Conservation (phyloP, 805 yeast species). For the Saturnispora galanensis region DNA sequence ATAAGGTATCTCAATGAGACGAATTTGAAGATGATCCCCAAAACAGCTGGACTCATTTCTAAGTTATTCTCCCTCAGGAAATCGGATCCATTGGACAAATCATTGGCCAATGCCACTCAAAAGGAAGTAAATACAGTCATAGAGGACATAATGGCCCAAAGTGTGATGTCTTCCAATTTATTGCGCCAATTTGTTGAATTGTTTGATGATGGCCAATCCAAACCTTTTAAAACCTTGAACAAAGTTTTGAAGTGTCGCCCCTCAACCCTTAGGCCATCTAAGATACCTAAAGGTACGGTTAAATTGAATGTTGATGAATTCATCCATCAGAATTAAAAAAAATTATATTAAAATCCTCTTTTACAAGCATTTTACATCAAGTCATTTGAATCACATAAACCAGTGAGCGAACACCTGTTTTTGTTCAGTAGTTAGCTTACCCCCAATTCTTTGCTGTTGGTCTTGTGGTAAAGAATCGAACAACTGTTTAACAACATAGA, state of each 20-base stretch:
- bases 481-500: conserved; percentile 51
- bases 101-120: conserved; percentile 1
- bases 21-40: conserved; percentile 18
- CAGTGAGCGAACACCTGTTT: conserved; percentile 38
- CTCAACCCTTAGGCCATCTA: conserved; percentile 27
- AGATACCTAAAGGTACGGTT: conserved; percentile 22
- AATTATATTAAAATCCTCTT: not conserved
- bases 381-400: conserved; percentile 15
- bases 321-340: not conserved
- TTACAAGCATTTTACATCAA: not conserved
- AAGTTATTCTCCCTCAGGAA: conserved; percentile 14
- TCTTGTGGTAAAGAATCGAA: conserved; percentile 57
- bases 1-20: conserved; percentile 9
- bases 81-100: not conserved
- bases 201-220: conserved; percentile 25
- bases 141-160: conserved; percentile 17
- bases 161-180: conserved; percentile 22
- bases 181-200: conserved; percentile 26
- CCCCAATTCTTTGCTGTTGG: conserved; percentile 56
- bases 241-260: conserved; percentile 23
- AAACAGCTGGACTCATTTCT: conserved; percentile 18
- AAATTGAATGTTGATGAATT: conserved; percentile 16
- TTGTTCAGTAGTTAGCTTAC: conserved; percentile 51
- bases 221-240: conserved; percentile 21
- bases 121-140: conserved; percentile 5